These are phyloP conservation scores for Trypanosoma platydactyli DNA, from an alignment of 208 protist genomes.

Conservation along the genomic window DNA sequence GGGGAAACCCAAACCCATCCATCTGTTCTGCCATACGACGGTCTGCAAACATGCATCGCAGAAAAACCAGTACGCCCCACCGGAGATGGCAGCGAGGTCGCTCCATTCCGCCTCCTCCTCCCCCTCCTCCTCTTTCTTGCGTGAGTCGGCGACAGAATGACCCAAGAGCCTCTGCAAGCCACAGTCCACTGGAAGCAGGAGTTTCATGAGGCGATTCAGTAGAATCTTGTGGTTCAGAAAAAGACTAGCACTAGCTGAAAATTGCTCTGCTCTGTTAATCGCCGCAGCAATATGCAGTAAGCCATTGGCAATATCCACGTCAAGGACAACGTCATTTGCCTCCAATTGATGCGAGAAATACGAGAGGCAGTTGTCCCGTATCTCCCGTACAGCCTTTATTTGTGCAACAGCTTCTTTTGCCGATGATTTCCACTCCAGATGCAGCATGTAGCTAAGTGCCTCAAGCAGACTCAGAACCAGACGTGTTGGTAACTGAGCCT, in stretches of 20 bases:
- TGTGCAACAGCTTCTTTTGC: background rate
- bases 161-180: conserved; percentile 7
- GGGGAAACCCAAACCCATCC: background rate
- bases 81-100: background rate
- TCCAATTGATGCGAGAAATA: background rate
- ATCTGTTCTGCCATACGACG: conserved; percentile 7
- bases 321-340: background rate
- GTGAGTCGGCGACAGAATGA: background rate
- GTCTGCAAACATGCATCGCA: conserved; percentile 13
- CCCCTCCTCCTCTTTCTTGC: background rate
- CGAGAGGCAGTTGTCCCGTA: conserved; percentile 19
- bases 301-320: conserved; percentile 5
- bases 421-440: background rate
- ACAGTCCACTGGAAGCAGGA: conserved; percentile 13
- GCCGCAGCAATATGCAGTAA: conserved; percentile 19
- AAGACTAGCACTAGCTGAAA: background rate
- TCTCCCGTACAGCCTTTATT: background rate
- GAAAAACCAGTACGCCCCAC: conserved; percentile 19
- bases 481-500: background rate
- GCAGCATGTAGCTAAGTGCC: background rate
- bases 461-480: conserved; percentile 8
- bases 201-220: background rate
- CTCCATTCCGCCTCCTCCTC: background rate
- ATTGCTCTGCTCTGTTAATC: background rate
- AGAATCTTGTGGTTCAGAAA: conserved; percentile 1